Base-by-base conservation (phyloP, 371 early-diverging fungal genomes). In the Entomophthora muscae region DNA sequence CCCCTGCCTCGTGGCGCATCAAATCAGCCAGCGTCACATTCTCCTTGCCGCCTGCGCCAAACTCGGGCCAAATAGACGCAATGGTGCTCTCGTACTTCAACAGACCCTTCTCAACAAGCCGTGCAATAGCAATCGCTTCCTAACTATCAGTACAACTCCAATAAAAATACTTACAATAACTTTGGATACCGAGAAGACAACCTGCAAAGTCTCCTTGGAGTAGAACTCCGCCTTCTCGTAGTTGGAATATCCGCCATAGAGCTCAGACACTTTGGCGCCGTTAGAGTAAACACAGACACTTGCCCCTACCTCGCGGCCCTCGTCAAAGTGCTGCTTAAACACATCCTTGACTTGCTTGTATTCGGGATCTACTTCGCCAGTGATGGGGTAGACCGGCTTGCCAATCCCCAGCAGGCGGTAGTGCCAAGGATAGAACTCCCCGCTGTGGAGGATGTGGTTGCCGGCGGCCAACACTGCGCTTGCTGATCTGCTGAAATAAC, bases 1-100 rank as follows among this genome's bases (percentile, higher is more conserved):
- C 78, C 0, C 89, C 87, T 10, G 77, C 79, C 17, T 77, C 76
- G 63, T 89, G 86, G 22, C 68, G 71, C 78, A 86, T 75, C 58
- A 86, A 63, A 62, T 81, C 78, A 1, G 63, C 67, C 42, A 88
- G 42, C 0, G 83, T 83, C 1, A 88, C 86, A 63, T 86, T 71
- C 53, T 81, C 79, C 72, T 88, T 88, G 65, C 78, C 78, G 26
- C 83, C 83, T 64, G 78, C 76, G 0, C 77, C 85, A 69, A 89
- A 89, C 64, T 87, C 86, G 1, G 89, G 86, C 89, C 89, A 89
- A 65, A 83, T 83, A 7, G 71, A 72, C 3, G 77, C 59, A 29
- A 89, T 75, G 31, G 66, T 69, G 60, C 75, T 73, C 52, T 77
- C 69, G 67, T 83, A 83, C 12, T 73, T 65, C 7, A 89, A 55